Evolutionary conservation across 441 rosid species (phyloP).

Genomic region (Macaranga tanarius): DNA sequence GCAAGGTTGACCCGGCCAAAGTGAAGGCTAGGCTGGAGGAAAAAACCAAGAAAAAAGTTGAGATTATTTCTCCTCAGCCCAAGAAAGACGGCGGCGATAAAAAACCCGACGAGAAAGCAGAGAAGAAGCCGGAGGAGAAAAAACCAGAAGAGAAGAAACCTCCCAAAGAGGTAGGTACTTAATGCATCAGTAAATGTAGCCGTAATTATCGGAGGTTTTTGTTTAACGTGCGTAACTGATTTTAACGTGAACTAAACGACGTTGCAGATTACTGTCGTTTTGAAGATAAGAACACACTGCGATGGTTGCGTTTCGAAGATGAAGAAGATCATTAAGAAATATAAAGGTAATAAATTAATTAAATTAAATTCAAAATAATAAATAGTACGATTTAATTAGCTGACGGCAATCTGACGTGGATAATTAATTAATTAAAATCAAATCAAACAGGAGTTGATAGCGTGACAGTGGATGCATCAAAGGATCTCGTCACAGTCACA

Average conservation of each 20-base stretch:
- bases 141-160: constrained; percentile 57
- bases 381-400: neutral
- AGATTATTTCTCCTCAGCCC: constrained; percentile 61
- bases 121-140: constrained; percentile 48
- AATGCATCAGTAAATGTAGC: neutral
- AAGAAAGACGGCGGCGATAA: constrained; percentile 68
- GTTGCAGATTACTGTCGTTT: constrained; percentile 64
- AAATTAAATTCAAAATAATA: neutral
- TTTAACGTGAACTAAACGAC: constrained; percentile 8
- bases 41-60: constrained; percentile 65
- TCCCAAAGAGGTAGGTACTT: constrained; percentile 63
- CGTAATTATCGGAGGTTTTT: neutral
- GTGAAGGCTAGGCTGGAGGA: constrained; percentile 54
- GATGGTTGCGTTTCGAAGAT: constrained; percentile 73
- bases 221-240: neutral
- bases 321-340: constrained; percentile 46
- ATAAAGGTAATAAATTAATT: constrained; percentile 39
- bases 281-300: constrained; percentile 75
- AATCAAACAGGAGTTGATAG: constrained; percentile 52
- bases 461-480: constrained; percentile 54
- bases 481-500: constrained; percentile 67
- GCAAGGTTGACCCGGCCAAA: constrained; percentile 64
- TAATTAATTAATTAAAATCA: neutral
- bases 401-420: constrained; percentile 30
- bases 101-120: constrained; percentile 62